Evolutionary conservation across 2,329 filamentous ascomycete species (phyloP).

Genomic region (Fusarium pininemorale): DNA sequence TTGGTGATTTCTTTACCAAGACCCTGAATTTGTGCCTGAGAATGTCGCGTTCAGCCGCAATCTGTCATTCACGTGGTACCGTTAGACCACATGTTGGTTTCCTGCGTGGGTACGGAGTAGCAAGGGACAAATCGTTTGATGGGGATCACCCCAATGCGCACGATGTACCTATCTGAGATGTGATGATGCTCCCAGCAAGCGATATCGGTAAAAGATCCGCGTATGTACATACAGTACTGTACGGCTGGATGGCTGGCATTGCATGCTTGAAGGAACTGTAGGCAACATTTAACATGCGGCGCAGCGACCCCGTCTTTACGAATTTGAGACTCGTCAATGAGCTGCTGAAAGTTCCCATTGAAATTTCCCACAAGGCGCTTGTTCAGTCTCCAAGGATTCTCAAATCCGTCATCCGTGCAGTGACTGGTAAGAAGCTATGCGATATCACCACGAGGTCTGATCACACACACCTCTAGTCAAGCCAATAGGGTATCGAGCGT

Average conservation of each 20-base stretch:
- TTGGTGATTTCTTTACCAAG: background rate
- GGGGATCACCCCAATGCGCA: constrained; percentile 16
- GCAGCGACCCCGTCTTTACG: background rate
- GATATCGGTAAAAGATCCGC: constrained; percentile 24
- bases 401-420: background rate
- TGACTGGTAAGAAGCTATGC: background rate
- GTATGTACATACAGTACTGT: background rate
- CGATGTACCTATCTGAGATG: constrained; percentile 38
- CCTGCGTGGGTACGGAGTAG: background rate
- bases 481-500: constrained; percentile 20
- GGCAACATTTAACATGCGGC: background rate
- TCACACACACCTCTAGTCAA: constrained; percentile 24
- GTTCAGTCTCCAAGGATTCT: background rate
- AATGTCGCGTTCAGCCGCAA: constrained; percentile 14
- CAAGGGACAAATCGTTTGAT: background rate
- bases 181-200: constrained; percentile 23
- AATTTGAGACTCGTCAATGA: background rate
- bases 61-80: constrained; percentile 31
- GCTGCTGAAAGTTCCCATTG: background rate
- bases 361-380: background rate
- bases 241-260: background rate
- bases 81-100: constrained; percentile 22
- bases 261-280: background rate
- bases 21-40: constrained; percentile 11
- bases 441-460: constrained; percentile 17